These are phyloP conservation scores for Phytophthora quininea DNA, from an alignment of 352 stramenopile genomes.

Conservation along the genomic window DNA sequence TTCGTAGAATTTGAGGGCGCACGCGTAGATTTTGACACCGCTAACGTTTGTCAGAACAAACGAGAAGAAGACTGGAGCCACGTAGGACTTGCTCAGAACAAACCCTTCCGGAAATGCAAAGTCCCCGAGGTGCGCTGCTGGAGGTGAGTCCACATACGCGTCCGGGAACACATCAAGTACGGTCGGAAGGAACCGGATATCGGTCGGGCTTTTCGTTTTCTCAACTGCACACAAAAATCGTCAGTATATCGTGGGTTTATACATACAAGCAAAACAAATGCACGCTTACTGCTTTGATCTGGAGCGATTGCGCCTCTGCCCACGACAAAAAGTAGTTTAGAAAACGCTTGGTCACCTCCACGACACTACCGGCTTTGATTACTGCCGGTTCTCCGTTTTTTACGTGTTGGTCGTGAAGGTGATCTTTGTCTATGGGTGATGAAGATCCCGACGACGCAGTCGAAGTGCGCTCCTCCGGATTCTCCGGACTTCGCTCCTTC, in stretches of 20 bases:
- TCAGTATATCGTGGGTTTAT: background rate
- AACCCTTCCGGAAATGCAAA: conserved; percentile 86
- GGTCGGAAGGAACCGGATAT: conserved; percentile 71
- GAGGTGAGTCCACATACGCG: conserved; percentile 53
- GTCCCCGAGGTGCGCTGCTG: conserved; percentile 71
- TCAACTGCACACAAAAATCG: conserved; percentile 47
- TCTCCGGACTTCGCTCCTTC: conserved; percentile 66
- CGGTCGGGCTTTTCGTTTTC: conserved; percentile 70
- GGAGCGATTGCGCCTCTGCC: conserved; percentile 59
- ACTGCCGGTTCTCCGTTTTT: conserved; percentile 37
- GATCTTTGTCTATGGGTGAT: conserved; percentile 18
- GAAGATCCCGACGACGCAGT: conserved; percentile 5
- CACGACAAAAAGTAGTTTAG: conserved; percentile 87
- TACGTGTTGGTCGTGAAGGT: conserved; percentile 24
- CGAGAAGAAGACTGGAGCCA: conserved; percentile 73
- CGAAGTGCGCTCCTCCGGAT: conserved; percentile 40
- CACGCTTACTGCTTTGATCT: conserved; percentile 68
- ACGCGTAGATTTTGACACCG: conserved; percentile 83
- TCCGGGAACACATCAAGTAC: conserved; percentile 77
- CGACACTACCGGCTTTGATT: conserved; percentile 53
- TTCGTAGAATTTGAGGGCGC: conserved; percentile 82
- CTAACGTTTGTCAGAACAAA: conserved; percentile 87
- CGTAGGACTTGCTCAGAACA: conserved; percentile 59
- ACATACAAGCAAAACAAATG: background rate
- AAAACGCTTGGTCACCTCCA: conserved; percentile 83